Base-by-base conservation (phyloP, 2,329 filamentous ascomycete genomes). In the Nemania abortiva region DNA sequence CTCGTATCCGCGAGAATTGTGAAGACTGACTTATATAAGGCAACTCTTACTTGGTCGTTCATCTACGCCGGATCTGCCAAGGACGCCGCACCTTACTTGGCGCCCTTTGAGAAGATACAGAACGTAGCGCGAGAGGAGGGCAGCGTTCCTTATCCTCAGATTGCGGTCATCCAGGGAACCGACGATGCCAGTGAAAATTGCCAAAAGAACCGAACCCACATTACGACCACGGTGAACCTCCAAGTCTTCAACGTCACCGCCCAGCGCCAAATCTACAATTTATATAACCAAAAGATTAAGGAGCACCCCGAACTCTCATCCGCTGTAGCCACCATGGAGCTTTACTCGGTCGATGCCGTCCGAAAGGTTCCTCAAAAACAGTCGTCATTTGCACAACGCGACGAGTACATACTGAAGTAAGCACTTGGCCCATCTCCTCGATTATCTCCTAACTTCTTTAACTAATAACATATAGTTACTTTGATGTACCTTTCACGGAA, bases 21-120 rank as follows among this genome's bases (percentile, higher is more conserved):
- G n/a, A 20, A 6, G 3, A 18, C 54, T 57, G 20, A 49, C 22
- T 4, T 56, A 2, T 13, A 18, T 39, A 39, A 63, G 34, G 42
- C 64, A 13, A 53, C 59, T 13, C 6, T 78, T 6, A 61, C 10
- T 4, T 77, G 73, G 73, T 59, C 62, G 1, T 77, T 78, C 57
- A 58, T 47, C 34, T 78, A 77, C 45, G 57, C 39, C 3, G 76
- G 76, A 1, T 55, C 73, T 5, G 66, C 68, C 1, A 34, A 64
- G 2, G 76, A 75, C 1, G 76, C 75, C 18, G 72, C 73, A 39
- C n/a, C 31, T 24, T 24, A 62, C 7, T 54, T 77, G 15, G 29
- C 39, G 1, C 72, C 72, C 1, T 76, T 78, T 45, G 73, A 76
- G 31, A 59, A 34, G 1, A 73, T 78, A n/a, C 60, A 42, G 3